phyloP scores from a whole-genome alignment of 106 monocot species.

The Alisma plantagoaquatica region DNA sequence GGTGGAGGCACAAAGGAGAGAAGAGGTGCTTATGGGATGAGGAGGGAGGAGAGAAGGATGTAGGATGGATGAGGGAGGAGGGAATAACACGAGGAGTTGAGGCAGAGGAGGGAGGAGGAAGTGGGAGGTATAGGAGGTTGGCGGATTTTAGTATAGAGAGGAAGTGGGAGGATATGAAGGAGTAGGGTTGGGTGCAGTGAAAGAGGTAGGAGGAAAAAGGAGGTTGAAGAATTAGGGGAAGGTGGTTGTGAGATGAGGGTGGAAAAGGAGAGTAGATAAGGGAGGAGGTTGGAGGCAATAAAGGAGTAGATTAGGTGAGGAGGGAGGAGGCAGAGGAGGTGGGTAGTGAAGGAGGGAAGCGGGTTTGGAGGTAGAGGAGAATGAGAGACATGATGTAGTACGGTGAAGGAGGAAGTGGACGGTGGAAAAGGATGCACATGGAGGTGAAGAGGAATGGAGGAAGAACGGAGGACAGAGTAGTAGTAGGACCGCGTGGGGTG shows the following conservation, averaged over 20 bases:
- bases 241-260: background rate
- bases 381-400: no score
- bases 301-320: no score
- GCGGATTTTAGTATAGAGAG: background rate
- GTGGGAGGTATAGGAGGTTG: background rate
- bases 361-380: no score
- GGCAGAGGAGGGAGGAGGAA: no score
- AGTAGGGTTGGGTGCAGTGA: background rate
- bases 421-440: no score
- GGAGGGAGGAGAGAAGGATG: no score
- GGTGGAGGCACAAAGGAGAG: no score
- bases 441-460: background rate
- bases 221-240: background rate
- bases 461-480: background rate
- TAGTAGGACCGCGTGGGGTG: background rate
- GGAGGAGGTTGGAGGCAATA: background rate
- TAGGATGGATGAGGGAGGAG: background rate
- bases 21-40: no score
- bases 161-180: background rate
- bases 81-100: background rate
- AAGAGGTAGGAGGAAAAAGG: background rate
- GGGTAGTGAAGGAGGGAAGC: no score
- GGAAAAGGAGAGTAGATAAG: background rate
- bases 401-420: no score
- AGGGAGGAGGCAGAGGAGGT: no score